Percentiles rank a stretch among this genome's conserved stretches.
Conservation (phyloP, 1,139 yeast species). For the Candida glucosophila region DNA sequence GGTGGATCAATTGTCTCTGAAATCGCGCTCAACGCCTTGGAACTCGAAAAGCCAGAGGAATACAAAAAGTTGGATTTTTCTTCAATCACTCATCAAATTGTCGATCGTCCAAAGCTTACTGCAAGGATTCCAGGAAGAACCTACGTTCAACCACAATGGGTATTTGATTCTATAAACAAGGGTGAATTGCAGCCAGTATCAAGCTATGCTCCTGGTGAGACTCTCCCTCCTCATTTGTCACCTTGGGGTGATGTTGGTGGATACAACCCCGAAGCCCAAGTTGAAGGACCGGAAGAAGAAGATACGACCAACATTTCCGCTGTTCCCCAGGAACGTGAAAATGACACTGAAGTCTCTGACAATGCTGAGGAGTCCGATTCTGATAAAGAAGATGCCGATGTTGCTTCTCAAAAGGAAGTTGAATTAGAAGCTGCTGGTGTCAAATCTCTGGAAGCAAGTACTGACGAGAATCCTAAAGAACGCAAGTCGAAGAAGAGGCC, state of each 20-base stretch:
- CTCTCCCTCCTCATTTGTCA: constrained; percentile 91
- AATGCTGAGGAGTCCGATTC: constrained; percentile 41
- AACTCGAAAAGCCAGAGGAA: constrained; percentile 30
- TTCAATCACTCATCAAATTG: constrained; percentile 83
- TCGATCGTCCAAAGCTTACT: constrained; percentile 79
- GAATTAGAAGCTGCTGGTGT: constrained; percentile 89
- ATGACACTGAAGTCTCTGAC: constrained; percentile 39
- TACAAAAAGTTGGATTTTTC: constrained; percentile 49
- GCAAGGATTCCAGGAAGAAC: constrained; percentile 85
- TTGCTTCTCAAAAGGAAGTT: constrained; percentile 71
- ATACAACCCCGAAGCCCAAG: constrained; percentile 69
- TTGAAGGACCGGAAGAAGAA: constrained; percentile 28
- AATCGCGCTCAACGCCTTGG: constrained; percentile 73
- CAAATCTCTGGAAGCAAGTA: constrained; percentile 48
- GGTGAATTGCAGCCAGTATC: constrained; percentile 66
- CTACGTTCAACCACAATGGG: constrained; percentile 96
- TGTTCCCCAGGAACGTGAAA: constrained; percentile 43
- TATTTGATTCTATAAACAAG: constrained; percentile 85
- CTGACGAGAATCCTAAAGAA: constrained; percentile 11
- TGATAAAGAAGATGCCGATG: constrained; percentile 48
- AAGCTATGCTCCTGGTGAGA: constrained; percentile 86
- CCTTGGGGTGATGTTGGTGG: constrained; percentile 98
- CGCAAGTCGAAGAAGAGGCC: constrained; percentile 25
- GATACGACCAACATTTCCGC: constrained; percentile 44
- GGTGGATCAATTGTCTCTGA: constrained; percentile 88